Base-by-base conservation (phyloP, 2,329 filamentous ascomycete species). In the Penicillium sp. region DNA sequence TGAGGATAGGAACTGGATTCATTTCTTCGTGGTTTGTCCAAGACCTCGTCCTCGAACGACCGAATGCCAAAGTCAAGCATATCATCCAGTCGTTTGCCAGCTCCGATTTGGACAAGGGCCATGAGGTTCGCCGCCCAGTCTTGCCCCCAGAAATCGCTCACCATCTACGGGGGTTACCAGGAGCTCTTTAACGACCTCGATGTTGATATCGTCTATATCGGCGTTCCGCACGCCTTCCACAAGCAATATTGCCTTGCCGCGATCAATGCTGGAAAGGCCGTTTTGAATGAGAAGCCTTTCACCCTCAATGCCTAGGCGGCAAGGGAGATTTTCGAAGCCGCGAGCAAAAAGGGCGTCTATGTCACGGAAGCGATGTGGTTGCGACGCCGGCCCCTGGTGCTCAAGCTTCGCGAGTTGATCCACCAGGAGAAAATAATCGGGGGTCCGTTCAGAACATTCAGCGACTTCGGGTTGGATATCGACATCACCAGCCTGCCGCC, bases 341-440 rank as follows among this genome's bases (percentile, higher is more conserved):
- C 91, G 11, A 85, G 81, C 73, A 83, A 86, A 70, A 92, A 91
- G 82, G 84, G 85, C 62, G 71, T 90, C 75, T 88, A 89, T 82
- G 77, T 92, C 63, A 91, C 91, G 89, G 90, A 92, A 77, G 90
- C 90, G 26, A 90, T 93, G 31, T 93, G 91, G 91, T 93, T 90
- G 30, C 83, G 91, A 61, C 93, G 89, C 81, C 92, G 93, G 78
- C 91, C 91, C 1, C 80, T 93, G 7, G 91, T 89, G 71, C 85
- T 90, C 76, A 87, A 91, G 75, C 81, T 93, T 41, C 44, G 21
- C n/a, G n/a, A n/a, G 21, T 83, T 90, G 55, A 85, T 91, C 67
- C 76, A 91, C 11, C n/a, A 68, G 5, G 66, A 71, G 3, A 54
- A 54, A 9, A 58, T 60, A 46, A 83, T 86, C 68, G 85, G 84